These are phyloP conservation scores for Corymbia citriodora DNA, from an alignment of 441 rosid species.

Conservation along the genomic window DNA sequence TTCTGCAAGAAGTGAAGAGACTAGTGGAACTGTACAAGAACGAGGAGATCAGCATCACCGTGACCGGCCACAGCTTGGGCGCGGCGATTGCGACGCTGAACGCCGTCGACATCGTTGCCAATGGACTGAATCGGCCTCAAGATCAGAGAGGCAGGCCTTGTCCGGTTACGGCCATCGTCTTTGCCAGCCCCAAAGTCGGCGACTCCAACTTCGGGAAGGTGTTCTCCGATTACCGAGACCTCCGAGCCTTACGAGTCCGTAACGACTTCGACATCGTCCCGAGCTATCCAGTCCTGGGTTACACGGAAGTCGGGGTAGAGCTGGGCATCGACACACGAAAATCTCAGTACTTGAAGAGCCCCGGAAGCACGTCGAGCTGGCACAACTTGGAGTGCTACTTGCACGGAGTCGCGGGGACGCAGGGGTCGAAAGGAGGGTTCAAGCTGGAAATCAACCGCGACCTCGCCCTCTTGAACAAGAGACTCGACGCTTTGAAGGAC, in stretches of 20 bases:
- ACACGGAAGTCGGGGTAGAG: constrained; percentile 73
- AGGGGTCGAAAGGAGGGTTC: constrained; percentile 53
- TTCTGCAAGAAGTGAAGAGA: constrained; percentile 55
- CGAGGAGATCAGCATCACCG: constrained; percentile 71
- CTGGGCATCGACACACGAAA: constrained; percentile 48
- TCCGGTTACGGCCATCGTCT: constrained; percentile 64
- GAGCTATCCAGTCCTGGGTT: constrained; percentile 56
- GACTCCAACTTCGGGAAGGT: constrained; percentile 43
- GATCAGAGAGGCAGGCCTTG: constrained; percentile 18
- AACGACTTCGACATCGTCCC: constrained; percentile 61
- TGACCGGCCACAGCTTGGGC: constrained; percentile 82
- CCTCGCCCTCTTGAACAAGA: constrained; percentile 53
- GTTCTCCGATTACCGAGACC: constrained; percentile 34
- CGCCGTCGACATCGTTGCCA: constrained; percentile 64
- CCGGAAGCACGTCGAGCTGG: constrained; percentile 36
- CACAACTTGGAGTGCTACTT: constrained; percentile 66
- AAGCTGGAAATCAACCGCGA: constrained; percentile 54
- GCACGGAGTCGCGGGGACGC: constrained; percentile 85
- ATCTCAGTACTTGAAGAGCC: constrained; percentile 57
- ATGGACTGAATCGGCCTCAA: constrained; percentile 45
- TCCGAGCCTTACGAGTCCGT: constrained; percentile 39
- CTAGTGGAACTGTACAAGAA: constrained; percentile 53
- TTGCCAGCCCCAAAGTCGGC: constrained; percentile 81
- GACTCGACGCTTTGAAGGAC: constrained; percentile 47
- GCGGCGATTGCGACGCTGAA: constrained; percentile 76